Evolutionary conservation across 164 flowering plant genomes (phyloP).

Genomic region (Vitis vinifera): ASM3070453v1 NC_081808.1:20686001-20686500

Average conservation of each 20-base stretch:
- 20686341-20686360: conserved; percentile 64
- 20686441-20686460: no score
- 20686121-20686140: no score
- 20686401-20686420: no score
- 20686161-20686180: background rate
- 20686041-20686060: no score
- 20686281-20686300: conserved; percentile 73
- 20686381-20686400: background rate
- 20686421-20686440: no score
- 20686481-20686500: conserved; percentile 75
- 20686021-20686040: no score
- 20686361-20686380: conserved; percentile 58
- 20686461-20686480: conserved; percentile 73
- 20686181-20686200: background rate
- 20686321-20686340: conserved; percentile 86
- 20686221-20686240: conserved; percentile 13
- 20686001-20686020: no score
- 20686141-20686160: no score
- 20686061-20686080: no score
- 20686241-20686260: conserved; percentile 41
- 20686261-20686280: conserved; percentile 54
- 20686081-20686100: no score
- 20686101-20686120: no score
- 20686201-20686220: background rate
- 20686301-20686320: conserved; percentile 58